Evolutionary conservation across 257 asterid species (phyloP).

Genomic region (Primulina huaijiensis): DNA sequence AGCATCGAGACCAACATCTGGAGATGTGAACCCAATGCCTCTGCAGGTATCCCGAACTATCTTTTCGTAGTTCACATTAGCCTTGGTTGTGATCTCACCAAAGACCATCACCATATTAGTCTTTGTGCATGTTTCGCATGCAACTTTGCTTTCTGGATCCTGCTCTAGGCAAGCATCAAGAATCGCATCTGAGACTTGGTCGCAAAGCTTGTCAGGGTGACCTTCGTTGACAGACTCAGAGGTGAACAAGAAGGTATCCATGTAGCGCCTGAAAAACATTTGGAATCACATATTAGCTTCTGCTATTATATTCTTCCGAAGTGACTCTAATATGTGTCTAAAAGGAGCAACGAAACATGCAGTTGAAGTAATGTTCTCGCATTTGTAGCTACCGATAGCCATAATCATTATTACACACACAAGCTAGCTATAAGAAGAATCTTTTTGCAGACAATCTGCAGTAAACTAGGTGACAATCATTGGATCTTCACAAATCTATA

Average conservation of each 20-base stretch:
- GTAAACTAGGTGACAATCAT: not conserved
- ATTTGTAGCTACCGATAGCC: not conserved
- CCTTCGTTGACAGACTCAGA: constrained; percentile 71
- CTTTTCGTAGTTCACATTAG: constrained; percentile 55
- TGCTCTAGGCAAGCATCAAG: constrained; percentile 68
- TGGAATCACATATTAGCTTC: constrained; percentile 8
- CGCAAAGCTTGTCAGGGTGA: constrained; percentile 74
- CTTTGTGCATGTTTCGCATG: constrained; percentile 69
- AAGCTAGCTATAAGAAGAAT: too few species aligned
- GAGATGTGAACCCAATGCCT: constrained; percentile 58
- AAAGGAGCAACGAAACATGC: too few species aligned
- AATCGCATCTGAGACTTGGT: constrained; percentile 68
- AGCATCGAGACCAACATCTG: constrained; percentile 67
- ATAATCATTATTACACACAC: not conserved
- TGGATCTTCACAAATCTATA: not conserved
- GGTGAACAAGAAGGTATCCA: constrained; percentile 57
- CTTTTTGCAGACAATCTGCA: not conserved
- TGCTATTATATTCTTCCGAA: not conserved
- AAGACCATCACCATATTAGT: constrained; percentile 64
- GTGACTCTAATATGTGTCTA: too few species aligned
- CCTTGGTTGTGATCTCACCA: constrained; percentile 71
- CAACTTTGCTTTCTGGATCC: constrained; percentile 68
- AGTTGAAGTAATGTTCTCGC: too few species aligned
- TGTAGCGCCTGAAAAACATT: constrained; percentile 29
- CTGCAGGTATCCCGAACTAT: constrained; percentile 70